Evolutionary conservation across 495 filamentous ascomycete species (phyloP).

Genomic region (Jackrogersella multiformis): DNA sequence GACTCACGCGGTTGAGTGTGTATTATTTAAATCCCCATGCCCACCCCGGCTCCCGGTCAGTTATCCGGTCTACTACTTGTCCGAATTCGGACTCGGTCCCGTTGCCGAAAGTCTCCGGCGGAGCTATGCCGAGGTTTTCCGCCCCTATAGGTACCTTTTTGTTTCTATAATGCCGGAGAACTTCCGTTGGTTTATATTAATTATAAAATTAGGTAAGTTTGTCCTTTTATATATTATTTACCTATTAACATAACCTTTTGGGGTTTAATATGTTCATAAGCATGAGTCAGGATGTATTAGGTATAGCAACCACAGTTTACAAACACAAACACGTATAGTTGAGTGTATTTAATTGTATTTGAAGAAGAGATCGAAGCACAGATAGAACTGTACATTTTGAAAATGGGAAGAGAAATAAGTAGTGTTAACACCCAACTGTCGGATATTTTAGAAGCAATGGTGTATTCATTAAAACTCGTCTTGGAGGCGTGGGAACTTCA

Average conservation of each 20-base stretch:
- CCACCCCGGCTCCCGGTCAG: background rate
- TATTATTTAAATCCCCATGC: background rate
- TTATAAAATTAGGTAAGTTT: background rate
- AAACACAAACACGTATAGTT: too few relatives aligned
- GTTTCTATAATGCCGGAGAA: background rate
- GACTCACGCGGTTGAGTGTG: background rate
- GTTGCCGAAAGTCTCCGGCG: slow-evolving; percentile 18
- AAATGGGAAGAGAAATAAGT: too few relatives aligned
- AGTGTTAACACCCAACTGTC: too few relatives aligned
- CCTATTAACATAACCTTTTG: too few relatives aligned
- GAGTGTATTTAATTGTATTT: too few relatives aligned
- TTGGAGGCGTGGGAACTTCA: slow-evolving; percentile 21
- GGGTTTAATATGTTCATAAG: too few relatives aligned
- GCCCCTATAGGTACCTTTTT: background rate
- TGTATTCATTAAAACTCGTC: slow-evolving; percentile 19
- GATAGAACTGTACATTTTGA: too few relatives aligned
- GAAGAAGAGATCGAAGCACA: too few relatives aligned
- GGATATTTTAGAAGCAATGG: too few relatives aligned
- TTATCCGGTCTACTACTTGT: slow-evolving; percentile 9
- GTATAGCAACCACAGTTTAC: too few relatives aligned
- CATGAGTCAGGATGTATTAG: too few relatives aligned
- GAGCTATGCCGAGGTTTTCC: slow-evolving; percentile 29
- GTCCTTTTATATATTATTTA: background rate
- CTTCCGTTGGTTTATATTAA: background rate
- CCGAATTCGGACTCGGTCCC: slow-evolving; percentile 31